A percentile compares a stretch with the other conserved stretches of the same genome.
Conservation (phyloP, 768 basidiomycete species). For the Serendipita sp. region DNA sequence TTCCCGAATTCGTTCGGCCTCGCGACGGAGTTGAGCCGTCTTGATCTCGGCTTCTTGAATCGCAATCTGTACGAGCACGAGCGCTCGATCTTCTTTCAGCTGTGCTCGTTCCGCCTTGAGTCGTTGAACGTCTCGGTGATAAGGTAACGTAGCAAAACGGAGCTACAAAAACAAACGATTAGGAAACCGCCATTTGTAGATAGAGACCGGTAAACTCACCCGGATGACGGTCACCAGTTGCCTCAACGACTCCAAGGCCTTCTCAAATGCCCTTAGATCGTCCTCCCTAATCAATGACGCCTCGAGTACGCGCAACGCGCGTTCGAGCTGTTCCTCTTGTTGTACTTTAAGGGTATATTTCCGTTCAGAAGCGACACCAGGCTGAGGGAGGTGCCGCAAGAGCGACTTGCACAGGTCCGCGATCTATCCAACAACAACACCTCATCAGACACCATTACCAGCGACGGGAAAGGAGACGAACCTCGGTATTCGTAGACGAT, state of each 20-base stretch:
- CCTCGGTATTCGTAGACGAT: neutral
- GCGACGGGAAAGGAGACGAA: neutral
- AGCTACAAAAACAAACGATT: neutral
- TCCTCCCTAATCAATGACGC: neutral
- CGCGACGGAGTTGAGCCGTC: neutral
- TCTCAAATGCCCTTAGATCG: neutral
- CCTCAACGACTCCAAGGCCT: neutral
- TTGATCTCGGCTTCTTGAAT: constrained; percentile 5
- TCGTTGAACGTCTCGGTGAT: neutral
- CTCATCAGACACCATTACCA: too few species aligned
- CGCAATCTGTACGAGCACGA: neutral
- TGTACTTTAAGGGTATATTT: neutral
- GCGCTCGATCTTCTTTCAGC: neutral
- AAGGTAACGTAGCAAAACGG: neutral
- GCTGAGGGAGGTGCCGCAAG: neutral
- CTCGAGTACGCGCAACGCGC: neutral
- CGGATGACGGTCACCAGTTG: neutral
- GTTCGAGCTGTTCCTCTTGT: neutral
- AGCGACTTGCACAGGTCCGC: neutral
- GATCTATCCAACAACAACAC: neutral
- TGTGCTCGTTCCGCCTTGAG: neutral
- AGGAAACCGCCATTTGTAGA: neutral
- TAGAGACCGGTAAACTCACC: neutral
- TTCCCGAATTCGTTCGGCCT: neutral
- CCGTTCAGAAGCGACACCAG: neutral